Evolutionary conservation across 2,329 filamentous ascomycete species (phyloP), one percentile per base, ranked within the genome.

Genomic region (Bipolaris victoriae): DNA sequence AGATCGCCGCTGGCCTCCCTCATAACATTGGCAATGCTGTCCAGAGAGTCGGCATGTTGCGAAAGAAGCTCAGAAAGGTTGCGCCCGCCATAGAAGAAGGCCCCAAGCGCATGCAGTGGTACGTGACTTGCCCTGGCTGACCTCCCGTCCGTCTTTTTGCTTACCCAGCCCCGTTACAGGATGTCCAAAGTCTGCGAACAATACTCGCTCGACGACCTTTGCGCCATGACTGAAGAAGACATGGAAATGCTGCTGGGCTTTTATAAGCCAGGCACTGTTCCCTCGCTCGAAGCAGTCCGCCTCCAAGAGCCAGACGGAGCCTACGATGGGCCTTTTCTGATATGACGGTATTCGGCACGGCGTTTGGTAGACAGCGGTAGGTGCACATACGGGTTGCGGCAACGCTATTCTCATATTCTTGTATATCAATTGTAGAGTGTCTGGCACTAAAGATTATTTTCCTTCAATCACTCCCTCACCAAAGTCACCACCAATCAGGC

Each of bases 121-220:
- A 73, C 36, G 62, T 49, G 22, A 5, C 29, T 10, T 4, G 20
- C 7, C 16, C 24, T 24, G 29, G 6, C 29, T 31, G 26, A 31
- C 10, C 22, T 26, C 10, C n/a, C 9, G 3, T 10, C n/a, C 3
- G 26, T 1, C 5, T 7, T 1, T 6, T 7, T 18, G 47, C 74
- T 80, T 55, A 81, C 69, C 15, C 10, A 13, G 7, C 40, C 69
- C 15, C 10, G 13, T 7, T 41, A 18, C 62, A 92, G 90, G 92
- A 98, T 98, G 90, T 92, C 88, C 46, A 89, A 86, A 63, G 91
- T 98, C 35, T 97, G 93, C 79, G 92, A 97, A 67, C 83, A 87
- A 35, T 97, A 94, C 82, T 88, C 84, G 51, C 86, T 96, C 74
- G 89, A 96, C 60, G 90, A 97, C 61, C 85, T 98, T 65, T 93